Base-by-base conservation (phyloP, 345 rosid species). In the Cardamine resedifolia region DNA sequence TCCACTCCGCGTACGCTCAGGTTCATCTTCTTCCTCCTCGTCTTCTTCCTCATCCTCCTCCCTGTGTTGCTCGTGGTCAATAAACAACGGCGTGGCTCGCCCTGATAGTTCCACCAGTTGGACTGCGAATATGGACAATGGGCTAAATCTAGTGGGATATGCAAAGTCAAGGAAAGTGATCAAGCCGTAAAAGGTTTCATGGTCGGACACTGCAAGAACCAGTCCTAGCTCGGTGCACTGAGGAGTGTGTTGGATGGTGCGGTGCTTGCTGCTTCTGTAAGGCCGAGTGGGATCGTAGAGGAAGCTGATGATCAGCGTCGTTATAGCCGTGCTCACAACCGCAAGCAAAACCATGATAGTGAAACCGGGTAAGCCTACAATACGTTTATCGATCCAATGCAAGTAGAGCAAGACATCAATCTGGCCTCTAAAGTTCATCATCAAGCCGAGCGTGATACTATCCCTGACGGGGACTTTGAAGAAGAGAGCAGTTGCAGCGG, bases 251-350 rank as follows among this genome's bases (percentile, higher is more conserved):
- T 91, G 97, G 78, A 91, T 83, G 21, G 96, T 91, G 31, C 95
- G 85, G 64, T 86, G 82, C 57, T 68, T 85, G 79, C 77, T 88
- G n/a, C 85, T 84, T 82, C 80, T 83, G 65, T 87, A 86, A 15
- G 96, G 95, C 70, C 72, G 82, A 1, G 86, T 76, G 19, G 97
- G 97, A 68, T 91, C 92, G 11, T 88, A 91, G 5, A 94, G 78
- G 31, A 87, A 44, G 78, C 78, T 75, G 16, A 89, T 87, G 30
- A 88, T 14, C 0, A 91, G 90, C 5, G 87, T 67, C 3, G 45
- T 26, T 50, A 82, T 16, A 24, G 69, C 84, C 0, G 85, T 88
- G 27, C 74, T 18, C 5, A 57, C 3, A 8, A 74, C 5, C 1
- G 87, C 64, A 23, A 72, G 36, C 14, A 94, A 58, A 41, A 88